Percentiles rank a stretch among this genome's conserved stretches.
These are phyloP conservation scores for Drechslerella coelobrocha DNA, from an alignment of 2,329 filamentous ascomycete genomes.

Conservation along the genomic window DNA sequence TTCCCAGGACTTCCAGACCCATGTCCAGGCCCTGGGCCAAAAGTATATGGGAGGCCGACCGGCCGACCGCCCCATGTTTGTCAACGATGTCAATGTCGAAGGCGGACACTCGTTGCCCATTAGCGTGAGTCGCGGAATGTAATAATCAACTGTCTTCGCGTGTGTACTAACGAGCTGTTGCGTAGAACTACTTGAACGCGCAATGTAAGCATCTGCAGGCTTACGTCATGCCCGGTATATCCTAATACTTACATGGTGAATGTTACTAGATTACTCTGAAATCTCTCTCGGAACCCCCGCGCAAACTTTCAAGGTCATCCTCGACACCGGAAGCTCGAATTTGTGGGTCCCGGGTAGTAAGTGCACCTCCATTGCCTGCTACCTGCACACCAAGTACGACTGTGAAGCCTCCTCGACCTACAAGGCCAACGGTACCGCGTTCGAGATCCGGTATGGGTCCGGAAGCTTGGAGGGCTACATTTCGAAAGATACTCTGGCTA, in stretches of 20 bases:
- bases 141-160: neutral
- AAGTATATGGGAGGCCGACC: slow-evolving; percentile 92
- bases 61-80: slow-evolving; percentile 75
- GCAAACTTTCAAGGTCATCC: slow-evolving; percentile 96
- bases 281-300: slow-evolving; percentile 90
- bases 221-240: slow-evolving; percentile 22
- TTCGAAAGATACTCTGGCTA: slow-evolving; percentile 82
- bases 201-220: slow-evolving; percentile 74
- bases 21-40: slow-evolving; percentile 83
- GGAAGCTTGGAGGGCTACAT: slow-evolving; percentile 92
- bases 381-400: slow-evolving; percentile 96
- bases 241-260: slow-evolving; percentile 15
- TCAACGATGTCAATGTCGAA: slow-evolving; percentile 70
- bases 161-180: slow-evolving; percentile 2
- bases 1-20: slow-evolving; percentile 69
- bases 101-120: slow-evolving; percentile 82
- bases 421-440: slow-evolving; percentile 90
- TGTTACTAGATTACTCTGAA: slow-evolving; percentile 83
- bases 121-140: slow-evolving; percentile 60
- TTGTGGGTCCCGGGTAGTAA: slow-evolving; percentile 93
- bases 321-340: slow-evolving; percentile 98
- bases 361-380: slow-evolving; percentile 96
- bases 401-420: slow-evolving; percentile 85
- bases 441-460: slow-evolving; percentile 94
- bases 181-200: slow-evolving; percentile 89